A percentile compares a stretch with the other conserved stretches of the same genome.
phyloP scores from a whole-genome alignment of 352 stramenopile species.

The Globisporangium paddicum region DNA sequence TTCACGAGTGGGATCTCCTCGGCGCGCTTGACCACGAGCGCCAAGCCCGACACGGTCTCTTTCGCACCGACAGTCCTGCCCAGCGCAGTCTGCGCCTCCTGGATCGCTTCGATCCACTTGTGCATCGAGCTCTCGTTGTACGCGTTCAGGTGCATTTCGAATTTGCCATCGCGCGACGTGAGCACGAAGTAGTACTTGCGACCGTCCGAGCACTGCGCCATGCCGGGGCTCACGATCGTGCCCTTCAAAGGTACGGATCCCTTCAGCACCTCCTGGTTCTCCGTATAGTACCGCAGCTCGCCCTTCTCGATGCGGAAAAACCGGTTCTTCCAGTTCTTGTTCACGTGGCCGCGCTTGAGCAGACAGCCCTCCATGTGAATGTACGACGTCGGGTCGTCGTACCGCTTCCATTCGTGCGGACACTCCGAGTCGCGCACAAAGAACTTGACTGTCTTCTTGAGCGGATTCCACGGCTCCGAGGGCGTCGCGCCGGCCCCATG shows the following conservation, averaged over 20 bases:
- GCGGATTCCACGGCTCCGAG: constrained; percentile 67
- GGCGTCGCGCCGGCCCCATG: constrained; percentile 64
- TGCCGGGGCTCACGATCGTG: constrained; percentile 78
- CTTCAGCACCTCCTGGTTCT: constrained; percentile 71
- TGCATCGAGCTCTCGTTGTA: constrained; percentile 83
- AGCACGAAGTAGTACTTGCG: constrained; percentile 85
- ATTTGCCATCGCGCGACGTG: constrained; percentile 73
- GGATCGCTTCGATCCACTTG: constrained; percentile 80
- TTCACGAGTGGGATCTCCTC: constrained; percentile 75
- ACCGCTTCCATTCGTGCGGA: constrained; percentile 82
- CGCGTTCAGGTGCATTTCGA: constrained; percentile 84
- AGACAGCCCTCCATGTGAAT: constrained; percentile 86
- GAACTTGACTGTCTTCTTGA: constrained; percentile 80
- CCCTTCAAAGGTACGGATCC: constrained; percentile 70
- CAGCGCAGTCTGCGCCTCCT: constrained; percentile 67
- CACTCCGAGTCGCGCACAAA: constrained; percentile 66
- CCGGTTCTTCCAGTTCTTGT: constrained; percentile 88
- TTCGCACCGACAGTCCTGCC: constrained; percentile 33
- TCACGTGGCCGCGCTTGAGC: constrained; percentile 76
- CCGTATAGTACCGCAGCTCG: constrained; percentile 79
- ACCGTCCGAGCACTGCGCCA: constrained; percentile 75
- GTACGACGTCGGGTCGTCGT: constrained; percentile 81
- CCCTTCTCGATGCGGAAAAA: constrained; percentile 85
- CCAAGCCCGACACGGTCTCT: constrained; percentile 55
- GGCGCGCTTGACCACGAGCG: constrained; percentile 67